Evolutionary conservation across 257 asterid genomes (phyloP).

Genomic region (Asclepias syriaca): DNA sequence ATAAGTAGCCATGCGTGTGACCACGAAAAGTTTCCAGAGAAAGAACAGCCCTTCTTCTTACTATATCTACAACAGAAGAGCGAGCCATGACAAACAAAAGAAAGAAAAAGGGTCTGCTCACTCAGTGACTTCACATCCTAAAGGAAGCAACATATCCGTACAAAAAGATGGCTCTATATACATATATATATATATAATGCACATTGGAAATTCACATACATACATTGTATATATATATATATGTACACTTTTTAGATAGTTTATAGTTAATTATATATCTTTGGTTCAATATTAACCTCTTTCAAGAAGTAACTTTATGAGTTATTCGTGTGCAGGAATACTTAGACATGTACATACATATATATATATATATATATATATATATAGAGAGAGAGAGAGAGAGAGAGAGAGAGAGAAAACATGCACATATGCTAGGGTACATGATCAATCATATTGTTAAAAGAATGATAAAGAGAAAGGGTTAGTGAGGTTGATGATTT

Average conservation of each 20-base stretch:
- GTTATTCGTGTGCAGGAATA: neutral
- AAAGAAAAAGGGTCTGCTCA: slow-evolving; percentile 13
- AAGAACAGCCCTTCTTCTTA: neutral
- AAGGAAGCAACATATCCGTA: slow-evolving; percentile 6
- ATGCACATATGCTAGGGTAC: slow-evolving; percentile 18
- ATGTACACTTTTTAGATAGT: neutral
- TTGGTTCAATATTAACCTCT: neutral
- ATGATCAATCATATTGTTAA: slow-evolving; percentile 37
- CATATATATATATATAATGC: neutral
- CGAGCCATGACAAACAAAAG: neutral
- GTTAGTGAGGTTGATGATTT: slow-evolving; percentile 46
- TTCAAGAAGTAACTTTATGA: neutral
- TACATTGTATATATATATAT: too few relatives aligned
- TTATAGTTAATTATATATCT: too few relatives aligned
- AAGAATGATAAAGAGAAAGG: slow-evolving; percentile 20
- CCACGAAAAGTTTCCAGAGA: slow-evolving; percentile 43
- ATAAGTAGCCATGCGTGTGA: slow-evolving; percentile 67
- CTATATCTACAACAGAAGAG: neutral
- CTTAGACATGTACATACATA: too few relatives aligned
- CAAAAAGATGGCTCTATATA: slow-evolving; percentile 10
- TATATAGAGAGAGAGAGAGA: neutral
- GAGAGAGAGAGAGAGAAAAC: slow-evolving; percentile 16
- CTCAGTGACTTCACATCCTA: slow-evolving; percentile 26
- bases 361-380: too few relatives aligned
- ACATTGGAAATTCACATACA: too few relatives aligned